A percentile compares a stretch with the other conserved stretches of the same genome.
phyloP scores from a whole-genome alignment of 768 basidiomycete species.

The Termitomyces sp. region DNA sequence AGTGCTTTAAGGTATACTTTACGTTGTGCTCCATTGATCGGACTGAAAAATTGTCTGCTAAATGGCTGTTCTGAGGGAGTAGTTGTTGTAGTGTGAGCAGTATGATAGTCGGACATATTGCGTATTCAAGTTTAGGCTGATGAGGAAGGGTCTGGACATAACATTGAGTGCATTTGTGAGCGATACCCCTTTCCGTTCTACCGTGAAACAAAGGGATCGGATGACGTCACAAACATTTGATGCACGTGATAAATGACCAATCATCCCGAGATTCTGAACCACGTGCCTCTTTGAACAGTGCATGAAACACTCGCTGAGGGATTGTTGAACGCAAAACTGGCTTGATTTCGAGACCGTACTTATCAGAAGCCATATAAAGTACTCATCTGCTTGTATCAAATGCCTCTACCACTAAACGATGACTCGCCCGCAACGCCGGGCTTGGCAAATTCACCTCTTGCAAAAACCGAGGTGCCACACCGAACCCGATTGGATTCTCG shows the following conservation, averaged over 20 bases:
- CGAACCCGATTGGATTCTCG: constrained; percentile 24
- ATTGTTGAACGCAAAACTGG: not conserved
- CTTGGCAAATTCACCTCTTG: constrained; percentile 22
- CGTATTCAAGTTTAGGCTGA: not conserved
- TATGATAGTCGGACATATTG: not conserved
- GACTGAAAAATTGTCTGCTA: constrained; percentile 8
- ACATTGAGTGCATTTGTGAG: not conserved
- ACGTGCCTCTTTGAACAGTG: no score
- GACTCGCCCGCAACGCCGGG: constrained; percentile 17
- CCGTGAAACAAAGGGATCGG: not conserved
- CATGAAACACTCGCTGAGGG: no score
- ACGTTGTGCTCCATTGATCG: constrained; percentile 4
- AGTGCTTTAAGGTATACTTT: constrained; percentile 13
- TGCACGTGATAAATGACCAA: not conserved
- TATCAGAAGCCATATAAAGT: not conserved
- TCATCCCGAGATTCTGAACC: no score
- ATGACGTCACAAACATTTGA: not conserved
- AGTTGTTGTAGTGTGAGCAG: not conserved
- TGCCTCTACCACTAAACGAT: constrained; percentile 14
- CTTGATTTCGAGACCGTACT: not conserved
- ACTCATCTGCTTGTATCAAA: constrained; percentile 22
- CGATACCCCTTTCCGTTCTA: not conserved
- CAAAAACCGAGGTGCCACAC: constrained; percentile 25
- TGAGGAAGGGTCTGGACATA: not conserved
- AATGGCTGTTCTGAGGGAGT: not conserved